Evolutionary conservation across 148 eudicot genomes (phyloP).

Genomic region (Cornus kousa): DNA sequence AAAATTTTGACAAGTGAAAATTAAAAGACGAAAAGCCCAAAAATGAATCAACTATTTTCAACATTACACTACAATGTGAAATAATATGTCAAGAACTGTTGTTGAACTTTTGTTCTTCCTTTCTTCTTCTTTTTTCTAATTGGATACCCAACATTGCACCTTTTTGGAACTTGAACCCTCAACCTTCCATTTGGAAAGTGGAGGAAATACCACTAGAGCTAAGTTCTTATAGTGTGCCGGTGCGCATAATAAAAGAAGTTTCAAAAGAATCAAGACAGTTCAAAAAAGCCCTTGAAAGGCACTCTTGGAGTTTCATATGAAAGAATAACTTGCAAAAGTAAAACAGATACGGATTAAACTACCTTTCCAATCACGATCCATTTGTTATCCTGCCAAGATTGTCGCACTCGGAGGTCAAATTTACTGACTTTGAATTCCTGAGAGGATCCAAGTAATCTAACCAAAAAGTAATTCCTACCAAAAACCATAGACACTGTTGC

Average conservation of each 20-base stretch:
- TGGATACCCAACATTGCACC: no score
- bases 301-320: neutral
- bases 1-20: neutral
- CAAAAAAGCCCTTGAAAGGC: neutral
- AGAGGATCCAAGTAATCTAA: constrained; percentile 63
- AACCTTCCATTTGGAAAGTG: no score
- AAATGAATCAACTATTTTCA: neutral
- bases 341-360: constrained; percentile 9
- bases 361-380: constrained; percentile 70
- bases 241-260: neutral
- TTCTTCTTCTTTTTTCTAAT: no score
- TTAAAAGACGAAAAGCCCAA: neutral
- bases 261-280: constrained; percentile 1
- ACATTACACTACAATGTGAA: no score
- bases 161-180: no score
- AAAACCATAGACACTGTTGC: constrained; percentile 49
- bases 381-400: constrained; percentile 64
- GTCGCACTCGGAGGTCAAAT: constrained; percentile 58
- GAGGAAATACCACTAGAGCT: no score
- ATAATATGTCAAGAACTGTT: no score
- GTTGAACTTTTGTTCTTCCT: no score
- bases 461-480: constrained; percentile 31
- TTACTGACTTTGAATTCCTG: constrained; percentile 41
- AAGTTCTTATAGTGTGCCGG: no score
- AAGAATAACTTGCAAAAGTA: neutral